Conservation (phyloP, 2,329 filamentous ascomycete species). For the Chrysoporthe cubensis region DNA sequence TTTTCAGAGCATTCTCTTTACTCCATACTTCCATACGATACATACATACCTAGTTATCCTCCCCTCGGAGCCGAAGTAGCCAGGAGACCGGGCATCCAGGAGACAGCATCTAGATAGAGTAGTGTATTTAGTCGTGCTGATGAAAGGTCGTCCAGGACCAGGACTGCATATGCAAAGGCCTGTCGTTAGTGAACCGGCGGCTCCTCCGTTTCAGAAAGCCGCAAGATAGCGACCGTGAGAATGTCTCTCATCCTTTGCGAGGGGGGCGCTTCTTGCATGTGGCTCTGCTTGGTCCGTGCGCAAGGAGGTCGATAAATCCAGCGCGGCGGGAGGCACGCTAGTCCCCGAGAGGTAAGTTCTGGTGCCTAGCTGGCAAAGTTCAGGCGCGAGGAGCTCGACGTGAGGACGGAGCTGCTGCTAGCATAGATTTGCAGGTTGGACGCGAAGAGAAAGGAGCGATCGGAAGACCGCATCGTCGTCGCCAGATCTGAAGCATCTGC, state of each 20-base stretch:
- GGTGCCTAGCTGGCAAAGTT: constrained; percentile 28
- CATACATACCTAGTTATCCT: constrained; percentile 5
- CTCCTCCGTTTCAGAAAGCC: not conserved
- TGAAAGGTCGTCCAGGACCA: not conserved
- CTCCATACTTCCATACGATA: constrained; percentile 20
- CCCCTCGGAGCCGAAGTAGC: constrained; percentile 1
- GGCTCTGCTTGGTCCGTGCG: constrained; percentile 1
- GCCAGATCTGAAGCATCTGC: not conserved
- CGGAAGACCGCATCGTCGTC: not conserved
- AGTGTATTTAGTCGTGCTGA: not conserved
- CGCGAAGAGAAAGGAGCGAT: constrained; percentile 11
- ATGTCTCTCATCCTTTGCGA: not conserved
- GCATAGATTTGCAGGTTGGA: constrained; percentile 12
- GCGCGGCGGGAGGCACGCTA: constrained; percentile 13
- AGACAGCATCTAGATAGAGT: not conserved
- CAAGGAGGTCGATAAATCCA: not conserved
- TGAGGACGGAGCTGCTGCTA: constrained; percentile 11
- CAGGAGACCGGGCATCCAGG: not conserved
- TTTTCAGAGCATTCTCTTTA: constrained; percentile 14
- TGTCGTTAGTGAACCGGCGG: not conserved
- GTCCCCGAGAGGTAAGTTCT: constrained; percentile 10
- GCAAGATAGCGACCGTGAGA: not conserved
- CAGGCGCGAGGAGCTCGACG: constrained; percentile 19
- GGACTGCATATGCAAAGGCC: not conserved
- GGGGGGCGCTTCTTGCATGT: not conserved